Percentiles rank a stretch among this genome's conserved stretches.
These are phyloP conservation scores for Metarhizium sp. DNA, from an alignment of 2,329 filamentous ascomycete species.

Conservation along the genomic window DNA sequence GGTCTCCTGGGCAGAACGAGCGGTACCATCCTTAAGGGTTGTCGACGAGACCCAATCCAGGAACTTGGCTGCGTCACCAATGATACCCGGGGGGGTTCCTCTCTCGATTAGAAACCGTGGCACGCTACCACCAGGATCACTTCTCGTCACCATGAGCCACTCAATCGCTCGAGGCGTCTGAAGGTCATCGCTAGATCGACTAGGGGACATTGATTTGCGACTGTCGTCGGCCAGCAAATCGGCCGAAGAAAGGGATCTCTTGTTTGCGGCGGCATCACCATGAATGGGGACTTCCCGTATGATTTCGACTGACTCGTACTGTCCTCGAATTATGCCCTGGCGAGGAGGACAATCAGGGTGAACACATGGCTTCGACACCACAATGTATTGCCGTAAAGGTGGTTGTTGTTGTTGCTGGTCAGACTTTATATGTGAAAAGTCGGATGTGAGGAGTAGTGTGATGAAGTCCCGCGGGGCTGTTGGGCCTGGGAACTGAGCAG, in stretches of 20 bases:
- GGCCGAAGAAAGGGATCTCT: conserved; percentile 22
- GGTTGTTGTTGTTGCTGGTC: conserved; percentile 9
- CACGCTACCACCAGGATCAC: conserved; percentile 80
- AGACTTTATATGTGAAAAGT: conserved; percentile 32
- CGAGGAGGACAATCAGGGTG: conserved; percentile 65
- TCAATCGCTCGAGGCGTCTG: conserved; percentile 45
- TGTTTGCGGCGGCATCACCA: conserved; percentile 21
- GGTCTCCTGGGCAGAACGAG: neutral
- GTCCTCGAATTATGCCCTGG: conserved; percentile 68
- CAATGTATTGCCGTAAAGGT: conserved; percentile 61
- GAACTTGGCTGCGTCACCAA: conserved; percentile 72
- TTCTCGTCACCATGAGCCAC: conserved; percentile 89
- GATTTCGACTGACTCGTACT: conserved; percentile 87
- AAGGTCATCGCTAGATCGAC: conserved; percentile 20
- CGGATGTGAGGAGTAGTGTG: conserved; percentile 63
- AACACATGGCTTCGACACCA: conserved; percentile 75
- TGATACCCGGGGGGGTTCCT: conserved; percentile 73
- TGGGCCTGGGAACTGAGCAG: conserved; percentile 82
- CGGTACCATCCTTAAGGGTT: conserved; percentile 16
- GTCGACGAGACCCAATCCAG: conserved; percentile 57
- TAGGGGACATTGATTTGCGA: conserved; percentile 9
- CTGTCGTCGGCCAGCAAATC: conserved; percentile 21
- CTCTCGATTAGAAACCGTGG: conserved; percentile 87
- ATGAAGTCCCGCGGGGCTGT: conserved; percentile 85
- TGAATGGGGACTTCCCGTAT: conserved; percentile 70